phyloP scores from a whole-genome alignment of 2,329 filamentous ascomycete species.

The Claviceps sp. region DNA sequence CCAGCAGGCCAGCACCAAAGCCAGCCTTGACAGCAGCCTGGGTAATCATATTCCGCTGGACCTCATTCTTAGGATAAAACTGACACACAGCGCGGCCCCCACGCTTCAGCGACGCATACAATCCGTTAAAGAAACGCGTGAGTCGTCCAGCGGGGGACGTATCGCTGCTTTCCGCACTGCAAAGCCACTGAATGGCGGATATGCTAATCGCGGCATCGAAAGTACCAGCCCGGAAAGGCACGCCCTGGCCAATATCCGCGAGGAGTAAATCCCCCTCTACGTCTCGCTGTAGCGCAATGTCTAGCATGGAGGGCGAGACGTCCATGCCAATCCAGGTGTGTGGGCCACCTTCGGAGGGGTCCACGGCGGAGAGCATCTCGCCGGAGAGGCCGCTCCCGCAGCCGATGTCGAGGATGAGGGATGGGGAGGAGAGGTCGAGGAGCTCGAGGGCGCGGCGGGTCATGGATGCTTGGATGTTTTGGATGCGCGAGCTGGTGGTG shows the following conservation, averaged over 20 bases:
- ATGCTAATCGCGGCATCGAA: conserved; percentile 96
- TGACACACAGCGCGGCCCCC: conserved; percentile 89
- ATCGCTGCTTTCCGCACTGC: conserved; percentile 83
- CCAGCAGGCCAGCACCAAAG: conserved; percentile 86
- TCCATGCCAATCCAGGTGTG: conserved; percentile 98
- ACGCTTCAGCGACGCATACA: conserved; percentile 72
- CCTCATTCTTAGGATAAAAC: conserved; percentile 94
- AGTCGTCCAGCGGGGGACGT: conserved; percentile 69
- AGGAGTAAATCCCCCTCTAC: conserved; percentile 90
- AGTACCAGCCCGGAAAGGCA: conserved; percentile 80
- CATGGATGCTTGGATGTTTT: conserved; percentile 91
- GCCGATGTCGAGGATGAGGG: conserved; percentile 88
- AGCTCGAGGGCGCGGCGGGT: conserved; percentile 86
- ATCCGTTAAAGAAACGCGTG: conserved; percentile 77
- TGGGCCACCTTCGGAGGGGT: conserved; percentile 60
- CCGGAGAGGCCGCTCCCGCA: conserved; percentile 91
- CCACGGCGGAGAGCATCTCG: conserved; percentile 72
- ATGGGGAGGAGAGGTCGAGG: conserved; percentile 65
- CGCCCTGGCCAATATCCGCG: conserved; percentile 87
- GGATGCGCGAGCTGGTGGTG: conserved; percentile 89
- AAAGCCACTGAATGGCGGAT: conserved; percentile 95
- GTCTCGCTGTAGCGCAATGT: conserved; percentile 79
- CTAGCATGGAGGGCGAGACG: conserved; percentile 90
- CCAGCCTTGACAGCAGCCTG: conserved; percentile 83
- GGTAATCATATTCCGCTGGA: conserved; percentile 84